phyloP scores from a whole-genome alignment of 306 rosid species.

The Arachis stenosperma region DNA sequence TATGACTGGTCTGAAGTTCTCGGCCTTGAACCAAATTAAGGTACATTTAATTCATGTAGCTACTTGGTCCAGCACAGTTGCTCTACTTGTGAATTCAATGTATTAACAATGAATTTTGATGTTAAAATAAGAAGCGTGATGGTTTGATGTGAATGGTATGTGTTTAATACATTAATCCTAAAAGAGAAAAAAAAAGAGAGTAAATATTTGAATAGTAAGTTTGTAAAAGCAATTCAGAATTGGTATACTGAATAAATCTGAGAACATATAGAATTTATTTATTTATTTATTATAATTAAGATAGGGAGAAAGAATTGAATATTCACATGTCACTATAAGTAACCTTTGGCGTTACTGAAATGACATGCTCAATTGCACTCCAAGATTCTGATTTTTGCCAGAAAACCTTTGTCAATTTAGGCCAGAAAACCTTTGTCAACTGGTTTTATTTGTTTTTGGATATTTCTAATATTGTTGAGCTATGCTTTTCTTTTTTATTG shows the following conservation, averaged over 20 bases:
- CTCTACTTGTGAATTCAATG: slow-evolving; percentile 16
- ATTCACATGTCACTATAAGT: neutral
- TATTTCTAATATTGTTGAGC: neutral
- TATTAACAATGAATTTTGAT: slow-evolving; percentile 6
- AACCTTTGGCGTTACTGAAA: slow-evolving; percentile 3
- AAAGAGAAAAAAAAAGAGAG: neutral
- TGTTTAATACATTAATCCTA: neutral
- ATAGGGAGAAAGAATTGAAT: too few species aligned
- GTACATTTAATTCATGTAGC: slow-evolving; percentile 41
- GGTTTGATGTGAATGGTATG: slow-evolving; percentile 2
- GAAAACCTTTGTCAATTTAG: neutral
- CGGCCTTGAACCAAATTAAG: slow-evolving; percentile 92
- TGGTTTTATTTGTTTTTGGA: neutral
- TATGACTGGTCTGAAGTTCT: slow-evolving; percentile 93
- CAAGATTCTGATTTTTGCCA: slow-evolving; percentile 3
- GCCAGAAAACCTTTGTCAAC: neutral
- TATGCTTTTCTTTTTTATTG: too few species aligned
- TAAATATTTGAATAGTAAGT: neutral
- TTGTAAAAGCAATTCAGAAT: neutral
- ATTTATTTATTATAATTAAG: neutral
- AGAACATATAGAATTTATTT: neutral
- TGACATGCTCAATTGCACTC: slow-evolving; percentile 18
- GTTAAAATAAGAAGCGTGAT: neutral
- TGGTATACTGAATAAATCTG: neutral
- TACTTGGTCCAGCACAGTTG: slow-evolving; percentile 11